Evolutionary conservation across 768 basidiomycete species (phyloP).

Genomic region (Calocybe cyanea): DNA sequence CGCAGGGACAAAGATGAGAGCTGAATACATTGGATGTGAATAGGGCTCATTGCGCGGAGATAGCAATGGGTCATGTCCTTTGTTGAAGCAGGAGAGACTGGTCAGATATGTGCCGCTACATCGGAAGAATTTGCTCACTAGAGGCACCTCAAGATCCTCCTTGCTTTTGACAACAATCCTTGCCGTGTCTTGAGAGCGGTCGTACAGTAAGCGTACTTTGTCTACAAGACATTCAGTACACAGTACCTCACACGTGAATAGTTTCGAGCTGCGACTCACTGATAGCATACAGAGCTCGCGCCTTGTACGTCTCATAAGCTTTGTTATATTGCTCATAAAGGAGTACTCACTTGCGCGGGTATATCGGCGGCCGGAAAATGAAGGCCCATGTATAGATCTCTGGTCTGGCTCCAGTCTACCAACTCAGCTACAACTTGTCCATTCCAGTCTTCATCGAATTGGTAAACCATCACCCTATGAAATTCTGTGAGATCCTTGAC

Average conservation of each 20-base stretch:
- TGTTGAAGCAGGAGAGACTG: neutral
- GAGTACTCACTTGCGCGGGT: constrained; percentile 50
- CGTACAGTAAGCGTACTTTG: constrained; percentile 75
- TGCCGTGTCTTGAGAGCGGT: constrained; percentile 68
- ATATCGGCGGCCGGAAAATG: constrained; percentile 72
- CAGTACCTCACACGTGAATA: neutral
- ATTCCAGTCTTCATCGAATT: constrained; percentile 79
- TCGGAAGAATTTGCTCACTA: constrained; percentile 36
- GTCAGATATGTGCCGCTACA: neutral
- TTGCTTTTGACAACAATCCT: constrained; percentile 61
- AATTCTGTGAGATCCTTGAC: constrained; percentile 79
- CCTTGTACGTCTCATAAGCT: constrained; percentile 31
- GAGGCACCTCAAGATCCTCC: constrained; percentile 62
- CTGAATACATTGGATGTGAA: constrained; percentile 67
- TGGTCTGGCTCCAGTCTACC: constrained; percentile 72
- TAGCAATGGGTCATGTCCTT: constrained; percentile 84
- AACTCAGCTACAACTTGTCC: constrained; percentile 77
- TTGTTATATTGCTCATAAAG: neutral
- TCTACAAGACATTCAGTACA: constrained; percentile 31
- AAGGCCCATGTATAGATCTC: constrained; percentile 68
- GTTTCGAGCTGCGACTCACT: constrained; percentile 35
- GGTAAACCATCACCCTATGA: constrained; percentile 78
- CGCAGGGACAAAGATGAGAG: neutral
- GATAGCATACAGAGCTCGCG: constrained; percentile 62
- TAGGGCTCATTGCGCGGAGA: constrained; percentile 84